These are phyloP conservation scores for Besnoitia besnoiti DNA, from an alignment of 169 alveolate species.

Conservation along the genomic window DNA sequence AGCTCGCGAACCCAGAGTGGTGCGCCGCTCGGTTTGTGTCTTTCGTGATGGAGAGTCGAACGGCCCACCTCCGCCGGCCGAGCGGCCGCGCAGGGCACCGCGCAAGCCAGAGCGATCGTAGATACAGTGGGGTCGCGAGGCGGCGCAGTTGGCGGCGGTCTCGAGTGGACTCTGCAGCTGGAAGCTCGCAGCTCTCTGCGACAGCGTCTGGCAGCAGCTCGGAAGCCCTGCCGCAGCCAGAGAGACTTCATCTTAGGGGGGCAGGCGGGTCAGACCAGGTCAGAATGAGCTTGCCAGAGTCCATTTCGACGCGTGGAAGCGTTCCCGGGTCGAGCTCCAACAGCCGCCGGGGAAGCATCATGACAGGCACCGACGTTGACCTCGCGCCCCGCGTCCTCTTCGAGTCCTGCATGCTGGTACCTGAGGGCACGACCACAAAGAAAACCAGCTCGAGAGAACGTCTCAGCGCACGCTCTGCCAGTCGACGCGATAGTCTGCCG, in stretches of 20 bases:
- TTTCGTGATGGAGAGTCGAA: not conserved
- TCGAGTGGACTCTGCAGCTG: not conserved
- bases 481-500: not conserved
- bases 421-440: slow-evolving; percentile 3
- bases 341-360: not conserved
- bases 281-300: not conserved
- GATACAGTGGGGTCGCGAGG: not conserved
- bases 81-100: not conserved
- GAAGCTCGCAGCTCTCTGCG: not conserved
- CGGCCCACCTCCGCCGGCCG: not conserved
- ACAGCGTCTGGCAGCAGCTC: not conserved
- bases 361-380: not conserved
- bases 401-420: slow-evolving; percentile 12
- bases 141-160: slow-evolving; percentile 5
- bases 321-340: not conserved
- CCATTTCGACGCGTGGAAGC: not conserved
- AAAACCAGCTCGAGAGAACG: not conserved
- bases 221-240: not conserved
- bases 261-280: not conserved
- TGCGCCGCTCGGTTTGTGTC: slow-evolving; percentile 9
- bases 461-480: not conserved
- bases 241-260: not conserved
- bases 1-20: slow-evolving; percentile 34
- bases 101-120: not conserved
- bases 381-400: slow-evolving; percentile 3